These are phyloP conservation scores for Decorospora gaudefroyi DNA, from an alignment of 2,329 filamentous ascomycete genomes.

Conservation along the genomic window DNA sequence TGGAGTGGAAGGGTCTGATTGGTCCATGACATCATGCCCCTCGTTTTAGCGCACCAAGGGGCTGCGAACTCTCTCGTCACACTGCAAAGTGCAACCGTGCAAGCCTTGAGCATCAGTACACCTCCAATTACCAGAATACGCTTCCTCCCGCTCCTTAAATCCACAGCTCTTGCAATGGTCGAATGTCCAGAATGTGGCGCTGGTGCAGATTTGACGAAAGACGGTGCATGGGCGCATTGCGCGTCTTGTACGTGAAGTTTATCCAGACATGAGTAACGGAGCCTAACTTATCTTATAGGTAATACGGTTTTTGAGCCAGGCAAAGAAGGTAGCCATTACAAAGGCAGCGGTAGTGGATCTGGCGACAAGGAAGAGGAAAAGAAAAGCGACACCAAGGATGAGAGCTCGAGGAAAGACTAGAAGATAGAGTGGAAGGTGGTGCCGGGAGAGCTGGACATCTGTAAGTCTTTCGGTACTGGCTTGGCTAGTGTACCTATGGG, in stretches of 20 bases:
- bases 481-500: too few species aligned
- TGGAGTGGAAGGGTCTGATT: constrained; percentile 9
- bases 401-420: constrained; percentile 12
- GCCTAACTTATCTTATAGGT: constrained; percentile 12
- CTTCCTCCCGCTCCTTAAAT: neutral
- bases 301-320: constrained; percentile 38
- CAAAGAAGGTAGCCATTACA: constrained; percentile 35
- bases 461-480: too few species aligned
- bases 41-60: constrained; percentile 10
- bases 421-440: too few species aligned
- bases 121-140: neutral
- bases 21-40: constrained; percentile 19
- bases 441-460: too few species aligned
- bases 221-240: constrained; percentile 37
- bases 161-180: constrained; percentile 22
- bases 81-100: neutral
- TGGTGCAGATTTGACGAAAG: constrained; percentile 35
- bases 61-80: constrained; percentile 4
- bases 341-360: constrained; percentile 30
- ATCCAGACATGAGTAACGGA: neutral
- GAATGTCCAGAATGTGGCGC: constrained; percentile 38
- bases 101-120: neutral
- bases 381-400: constrained; percentile 19
- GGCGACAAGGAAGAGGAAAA: constrained; percentile 34
- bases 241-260: constrained; percentile 29